Base-by-base conservation (phyloP, 2,329 filamentous ascomycete species). In the Claviceps purpurea region DNA sequence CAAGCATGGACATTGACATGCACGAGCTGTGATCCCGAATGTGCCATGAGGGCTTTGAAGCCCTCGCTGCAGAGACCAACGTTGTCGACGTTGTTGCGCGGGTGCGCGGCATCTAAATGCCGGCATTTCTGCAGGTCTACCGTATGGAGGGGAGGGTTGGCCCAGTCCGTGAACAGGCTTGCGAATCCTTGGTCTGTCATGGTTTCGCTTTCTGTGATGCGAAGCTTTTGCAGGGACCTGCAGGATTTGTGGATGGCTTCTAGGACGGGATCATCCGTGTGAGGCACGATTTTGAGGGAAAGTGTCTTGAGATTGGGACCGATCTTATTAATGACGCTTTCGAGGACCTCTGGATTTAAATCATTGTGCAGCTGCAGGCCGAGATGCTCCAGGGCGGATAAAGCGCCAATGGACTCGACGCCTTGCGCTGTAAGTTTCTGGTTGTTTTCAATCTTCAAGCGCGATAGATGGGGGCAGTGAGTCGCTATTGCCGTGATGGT, bases 361-460 rank as follows among this genome's bases (percentile, higher is more conserved):
- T 72, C 67, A 11, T 77, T 70, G 52, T 78, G 74, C 49, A 89
- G 73, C 52, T 86, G 78, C 8, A 96, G 73, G 4, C 87, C 85
- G 5, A 97, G 70, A 62, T 94, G 86, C 61, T 87, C 72, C 1
- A 97, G 77, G 0, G 74, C 72, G 13, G 72, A 60, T 41, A 95
- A 64, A 0, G 75, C 68, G 2, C 78, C 76, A 42, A 96, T 81
- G 4, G 78, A 71, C 47, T 75, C 69, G 46, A 96, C 71, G 11
- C 86, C 84, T 13, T 74, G 70, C 52, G 82, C 75, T 0, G 81
- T 82, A 20, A 93, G 71, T 56, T 82, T 78, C 61, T 89, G 86
- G 65, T 93, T 95, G 61, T 89, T 80, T 59, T 82, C 81, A 39
- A 96, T 72, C 67, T 95, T 96, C 50, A 97, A 73, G 3, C 86